A percentile compares a stretch with the other conserved stretches of the same genome.
These are phyloP conservation scores for Diaporthe vaccinii DNA, from an alignment of 2,329 filamentous ascomycete genomes.

Conservation along the genomic window DNA sequence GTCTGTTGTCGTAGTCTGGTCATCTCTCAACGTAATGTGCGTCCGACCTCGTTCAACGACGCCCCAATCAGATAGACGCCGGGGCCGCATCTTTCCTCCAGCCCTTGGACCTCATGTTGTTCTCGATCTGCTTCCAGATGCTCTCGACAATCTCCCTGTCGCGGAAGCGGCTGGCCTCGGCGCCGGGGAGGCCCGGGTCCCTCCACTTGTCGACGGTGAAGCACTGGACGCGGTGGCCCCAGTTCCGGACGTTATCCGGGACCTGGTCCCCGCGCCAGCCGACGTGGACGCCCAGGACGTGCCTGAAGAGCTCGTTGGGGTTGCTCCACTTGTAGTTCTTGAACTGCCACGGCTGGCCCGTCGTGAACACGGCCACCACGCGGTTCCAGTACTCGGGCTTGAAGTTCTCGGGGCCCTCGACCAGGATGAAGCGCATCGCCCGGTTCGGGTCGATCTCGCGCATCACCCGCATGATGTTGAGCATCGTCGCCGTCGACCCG, in stretches of 20 bases:
- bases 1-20: background rate
- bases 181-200: constrained; percentile 57
- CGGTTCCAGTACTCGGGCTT: constrained; percentile 98
- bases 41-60: background rate
- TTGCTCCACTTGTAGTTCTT: constrained; percentile 97
- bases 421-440: constrained; percentile 92
- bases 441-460: constrained; percentile 77
- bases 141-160: constrained; percentile 94
- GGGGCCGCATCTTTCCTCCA: constrained; percentile 83
- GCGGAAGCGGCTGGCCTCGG: constrained; percentile 76
- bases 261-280: constrained; percentile 89
- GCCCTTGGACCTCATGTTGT: constrained; percentile 86
- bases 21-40: background rate
- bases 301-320: constrained; percentile 88
- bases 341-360: constrained; percentile 98
- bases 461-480: constrained; percentile 85
- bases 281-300: constrained; percentile 88
- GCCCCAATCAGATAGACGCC: constrained; percentile 57
- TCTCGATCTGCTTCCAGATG: constrained; percentile 92
- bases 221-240: constrained; percentile 86
- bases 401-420: constrained; percentile 93
- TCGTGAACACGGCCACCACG: constrained; percentile 96
- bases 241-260: constrained; percentile 83
- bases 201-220: constrained; percentile 84
- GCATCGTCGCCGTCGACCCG: constrained; percentile 79